Percentiles rank a stretch among this genome's conserved stretches.
Conservation (phyloP, 495 filamentous ascomycete species). For the Penicillium coprophilum region DNA sequence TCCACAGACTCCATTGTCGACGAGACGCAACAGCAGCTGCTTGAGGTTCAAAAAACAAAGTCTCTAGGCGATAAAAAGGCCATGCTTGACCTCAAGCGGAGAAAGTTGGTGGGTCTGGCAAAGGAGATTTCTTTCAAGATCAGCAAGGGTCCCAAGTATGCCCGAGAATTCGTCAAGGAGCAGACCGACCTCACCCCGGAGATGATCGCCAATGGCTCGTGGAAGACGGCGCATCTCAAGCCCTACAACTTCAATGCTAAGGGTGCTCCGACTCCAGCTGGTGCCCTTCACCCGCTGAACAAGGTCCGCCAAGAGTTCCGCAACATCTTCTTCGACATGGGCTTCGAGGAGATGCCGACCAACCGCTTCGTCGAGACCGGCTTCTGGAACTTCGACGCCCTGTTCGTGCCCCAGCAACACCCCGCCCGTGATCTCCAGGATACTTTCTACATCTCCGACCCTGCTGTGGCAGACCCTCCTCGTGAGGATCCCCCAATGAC, state of each 20-base stretch:
- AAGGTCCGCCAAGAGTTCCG: slow-evolving; percentile 94
- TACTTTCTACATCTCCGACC: slow-evolving; percentile 97
- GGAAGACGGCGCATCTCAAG: slow-evolving; percentile 84
- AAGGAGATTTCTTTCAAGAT: slow-evolving; percentile 86
- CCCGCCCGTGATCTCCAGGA: slow-evolving; percentile 95
- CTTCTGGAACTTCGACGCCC: slow-evolving; percentile 98
- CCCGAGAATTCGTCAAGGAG: slow-evolving; percentile 81
- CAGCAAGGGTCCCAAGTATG: slow-evolving; percentile 82
- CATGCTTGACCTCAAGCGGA: slow-evolving; percentile 78
- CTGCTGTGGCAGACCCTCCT: slow-evolving; percentile 71
- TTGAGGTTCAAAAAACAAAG: slow-evolving; percentile 64
- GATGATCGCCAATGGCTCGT: slow-evolving; percentile 68
- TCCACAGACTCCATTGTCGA: slow-evolving; percentile 71
- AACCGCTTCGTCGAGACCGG: slow-evolving; percentile 86
- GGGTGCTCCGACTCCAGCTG: slow-evolving; percentile 73
- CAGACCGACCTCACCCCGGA: slow-evolving; percentile 94
- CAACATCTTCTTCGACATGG: slow-evolving; percentile 91
- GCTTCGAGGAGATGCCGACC: slow-evolving; percentile 51
- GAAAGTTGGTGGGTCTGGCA: slow-evolving; percentile 76
- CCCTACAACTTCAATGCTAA: slow-evolving; percentile 96
- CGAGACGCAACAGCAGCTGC: slow-evolving; percentile 69
- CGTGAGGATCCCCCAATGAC: slow-evolving; percentile 61
- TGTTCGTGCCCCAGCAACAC: slow-evolving; percentile 97
- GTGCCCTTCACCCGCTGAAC: slow-evolving; percentile 89
- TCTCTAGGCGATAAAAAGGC: slow-evolving; percentile 69